Evolutionary conservation across 2,329 filamentous ascomycete genomes (phyloP).

Genomic region (Alternaria sp.): DNA sequence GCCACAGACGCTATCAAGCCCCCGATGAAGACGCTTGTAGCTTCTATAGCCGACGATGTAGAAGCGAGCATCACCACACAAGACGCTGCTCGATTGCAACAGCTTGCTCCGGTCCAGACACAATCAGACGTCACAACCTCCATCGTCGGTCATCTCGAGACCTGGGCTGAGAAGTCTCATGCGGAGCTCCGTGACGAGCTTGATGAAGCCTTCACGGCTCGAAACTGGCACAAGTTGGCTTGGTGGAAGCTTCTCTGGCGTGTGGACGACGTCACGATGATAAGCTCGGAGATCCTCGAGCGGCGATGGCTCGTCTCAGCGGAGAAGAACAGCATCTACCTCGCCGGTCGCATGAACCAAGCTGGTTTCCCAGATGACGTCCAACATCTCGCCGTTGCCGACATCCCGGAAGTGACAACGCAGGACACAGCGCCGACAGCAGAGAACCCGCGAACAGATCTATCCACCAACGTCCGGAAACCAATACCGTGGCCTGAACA

Average conservation of each 20-base stretch:
- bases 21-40: constrained; percentile 69
- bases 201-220: constrained; percentile 76
- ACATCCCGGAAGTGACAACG: constrained; percentile 21
- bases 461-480: constrained; percentile 35
- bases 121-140: constrained; percentile 52
- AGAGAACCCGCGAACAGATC: constrained; percentile 21
- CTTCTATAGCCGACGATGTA: constrained; percentile 68
- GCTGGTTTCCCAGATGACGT: constrained; percentile 57
- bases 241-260: constrained; percentile 98
- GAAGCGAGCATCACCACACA: constrained; percentile 59
- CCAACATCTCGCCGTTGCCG: constrained; percentile 1
- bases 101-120: constrained; percentile 44
- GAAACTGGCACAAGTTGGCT: constrained; percentile 76
- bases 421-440: constrained; percentile 24
- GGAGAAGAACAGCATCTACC: constrained; percentile 81
- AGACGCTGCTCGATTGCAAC: constrained; percentile 50
- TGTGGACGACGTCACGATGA: constrained; percentile 87
- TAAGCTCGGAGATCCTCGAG: constrained; percentile 78
- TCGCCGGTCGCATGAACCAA: constrained; percentile 77
- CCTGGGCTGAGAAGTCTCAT: constrained; percentile 82
- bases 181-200: constrained; percentile 81
- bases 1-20: constrained; percentile 63
- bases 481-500: constrained; percentile 71
- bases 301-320: constrained; percentile 78
- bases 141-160: constrained; percentile 66